Evolutionary conservation across 768 basidiomycete genomes (phyloP), one percentile per base, ranked within the genome.

Genomic region (Cyclocybe cylindracea): DNA sequence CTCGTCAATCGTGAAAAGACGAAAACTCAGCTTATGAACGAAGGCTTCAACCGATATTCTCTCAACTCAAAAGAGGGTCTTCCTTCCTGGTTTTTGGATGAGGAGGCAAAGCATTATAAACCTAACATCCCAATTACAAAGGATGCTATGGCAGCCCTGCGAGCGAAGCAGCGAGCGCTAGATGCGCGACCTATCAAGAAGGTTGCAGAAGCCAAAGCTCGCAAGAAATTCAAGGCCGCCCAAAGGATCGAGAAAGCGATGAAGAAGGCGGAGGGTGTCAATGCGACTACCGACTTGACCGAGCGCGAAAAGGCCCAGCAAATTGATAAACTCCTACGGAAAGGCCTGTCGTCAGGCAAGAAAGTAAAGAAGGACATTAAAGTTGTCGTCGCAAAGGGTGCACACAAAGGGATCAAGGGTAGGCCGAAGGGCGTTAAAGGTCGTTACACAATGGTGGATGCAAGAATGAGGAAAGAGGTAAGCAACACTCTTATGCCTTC

Each of bases 141-240:
- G 68, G 97, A 98, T 67, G 97, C 97, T 8, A 77, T 98, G 50
- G 79, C 80, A 44, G 86, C 84, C 8, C 77, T 99, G 31, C 85
- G 90, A 31, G 91, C 89, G 16, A 93, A 91, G 69, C 91, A 95
- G 70, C 88, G 96, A 10, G 91, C 94, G 10, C 76, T 99, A 44
- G 94, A 99, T 66, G 94, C 96, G 1, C 85, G 97, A 19, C 97
- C 97, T 13, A 98, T 99, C 73, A 98, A 97, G 76, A 99, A 99
- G 77, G 83, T 98, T 6, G 97, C 96, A 7, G 97, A 98, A 71
- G 97, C 97, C 10, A 98, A 98, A 70, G 94, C 93, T 29, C 83
- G 97, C 55, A 99, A 99, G 73, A 98, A 98, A 74, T 73, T 91
- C 65, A 92, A 87, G 70, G 92, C 94, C 9, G 78, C 82, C 10